phyloP scores from a whole-genome alignment of 2,329 filamentous ascomycete genomes.

The Fusarium fracticaudum region DNA sequence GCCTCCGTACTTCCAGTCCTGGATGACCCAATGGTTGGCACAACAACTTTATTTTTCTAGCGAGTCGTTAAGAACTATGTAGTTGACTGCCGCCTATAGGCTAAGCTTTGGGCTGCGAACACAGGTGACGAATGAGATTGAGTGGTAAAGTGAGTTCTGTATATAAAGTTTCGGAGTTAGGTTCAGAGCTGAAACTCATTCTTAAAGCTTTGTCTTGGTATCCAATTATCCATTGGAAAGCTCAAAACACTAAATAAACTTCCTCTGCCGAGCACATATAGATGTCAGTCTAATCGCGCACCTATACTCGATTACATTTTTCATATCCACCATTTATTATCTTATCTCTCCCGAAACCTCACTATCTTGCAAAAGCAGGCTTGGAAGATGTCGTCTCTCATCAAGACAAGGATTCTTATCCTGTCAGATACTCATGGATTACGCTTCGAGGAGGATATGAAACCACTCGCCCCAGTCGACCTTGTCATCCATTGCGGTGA shows the following conservation, averaged over 20 bases:
- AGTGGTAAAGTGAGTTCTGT: not conserved
- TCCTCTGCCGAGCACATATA: not conserved
- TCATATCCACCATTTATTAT: accelerated
- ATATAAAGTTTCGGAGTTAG: accelerated
- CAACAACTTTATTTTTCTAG: not conserved
- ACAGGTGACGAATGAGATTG: too few species aligned
- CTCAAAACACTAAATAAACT: too few species aligned
- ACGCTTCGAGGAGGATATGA: not conserved
- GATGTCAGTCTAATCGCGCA: accelerated
- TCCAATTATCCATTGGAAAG: accelerated
- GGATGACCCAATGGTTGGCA: too few species aligned
- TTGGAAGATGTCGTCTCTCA: not conserved
- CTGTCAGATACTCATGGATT: slow-evolving; percentile 32
- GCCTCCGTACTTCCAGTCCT: too few species aligned
- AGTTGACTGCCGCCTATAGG: too few species aligned
- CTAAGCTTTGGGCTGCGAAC: too few species aligned
- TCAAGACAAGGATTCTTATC: slow-evolving; percentile 28
- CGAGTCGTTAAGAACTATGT: too few species aligned
- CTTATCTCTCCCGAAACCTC: accelerated
- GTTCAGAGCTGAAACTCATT: too few species aligned
- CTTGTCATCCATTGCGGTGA: slow-evolving; percentile 62
- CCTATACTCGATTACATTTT: accelerated
- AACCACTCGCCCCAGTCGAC: slow-evolving; percentile 42
- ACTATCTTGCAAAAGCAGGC: accelerated
- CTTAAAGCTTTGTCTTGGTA: accelerated